Evolutionary conservation across 2,329 filamentous ascomycete species (phyloP), one percentile per base, ranked within the genome.

Genomic region (Fusarium nisikadoi): DNA sequence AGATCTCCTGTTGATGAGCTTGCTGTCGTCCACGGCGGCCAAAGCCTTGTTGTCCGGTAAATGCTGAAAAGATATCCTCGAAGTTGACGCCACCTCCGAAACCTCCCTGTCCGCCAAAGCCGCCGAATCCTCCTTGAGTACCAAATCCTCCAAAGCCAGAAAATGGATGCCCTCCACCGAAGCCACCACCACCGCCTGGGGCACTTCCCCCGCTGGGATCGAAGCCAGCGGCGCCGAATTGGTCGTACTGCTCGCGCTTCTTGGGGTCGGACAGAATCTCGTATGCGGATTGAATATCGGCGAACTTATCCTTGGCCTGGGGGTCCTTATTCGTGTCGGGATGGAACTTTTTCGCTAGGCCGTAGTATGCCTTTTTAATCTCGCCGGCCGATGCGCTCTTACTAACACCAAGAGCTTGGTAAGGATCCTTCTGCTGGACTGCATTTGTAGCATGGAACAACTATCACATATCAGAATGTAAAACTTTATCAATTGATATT

Each of bases 311-410:
- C 81, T 98, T 98, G 39, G 96, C 95, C n/a, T 86, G 88, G 6
- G 93, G 82, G 76, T 98, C 96, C 82, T 98, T 98, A 86, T 98
- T 99, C 39, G 96, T 98, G 81, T 99, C 96, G 13, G 96, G 96
- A 78, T 99, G 96, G 80, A 90, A 99, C 80, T 98, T 99, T 83
- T 99, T 99, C 25, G 96, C 96, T 65, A 98, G 86, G 55, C 95
- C 94, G 80, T 99, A 99, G 85, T 99, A 99, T 6, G 96, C 95
- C 82, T 98, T 98, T 81, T 99, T 99, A 81, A 99, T 98, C 39
- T 98, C 95, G 66, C 90, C 86, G 6, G 94, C 85, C 3, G 93
- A 91, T n/a, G 96, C 94, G 70, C 83, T 88, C 81, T 95, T 97
- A 77, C 86, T 86, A 35, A 99, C 94, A 19, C 96, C 96, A 33